Base-by-base conservation (phyloP, 805 yeast genomes). In the Monosporozyma siamensis region DNA sequence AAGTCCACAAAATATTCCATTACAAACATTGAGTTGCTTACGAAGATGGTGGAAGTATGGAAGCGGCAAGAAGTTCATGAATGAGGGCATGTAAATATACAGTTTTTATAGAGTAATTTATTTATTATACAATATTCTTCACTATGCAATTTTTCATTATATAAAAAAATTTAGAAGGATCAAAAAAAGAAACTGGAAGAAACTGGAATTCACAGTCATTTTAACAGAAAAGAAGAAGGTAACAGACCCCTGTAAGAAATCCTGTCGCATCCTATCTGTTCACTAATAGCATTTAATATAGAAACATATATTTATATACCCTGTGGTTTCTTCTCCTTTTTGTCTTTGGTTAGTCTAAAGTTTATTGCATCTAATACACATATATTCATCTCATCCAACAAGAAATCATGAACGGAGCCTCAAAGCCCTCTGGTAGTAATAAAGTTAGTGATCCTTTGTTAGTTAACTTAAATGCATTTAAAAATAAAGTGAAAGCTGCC, bases 21-120 rank as follows among this genome's bases (percentile, higher is more conserved):
- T 69, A 4, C 50, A 58, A 18, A 56, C 65, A 2, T 75, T 72
- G 48, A 81, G 89, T 52, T 83, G 94, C 61, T 58, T 83, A 37
- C 68, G 75, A 25, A 69, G 78, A 46, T 83, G 89, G 89, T 83
- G 94, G 94, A 76, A 76, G 51, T 82, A 83, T 8, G 67, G 76
- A 2, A 83, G 85, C 29, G 65, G 53, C 8, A 61, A 61, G 41
- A 48, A 38, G 14, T 61, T 61, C 41, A 39, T 59, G 44, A 56
- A 48, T 8, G 39, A 25, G 24, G 20, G 12, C 17, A 26, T 30
- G 10, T 29, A 29, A 2, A 29, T 11, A 15, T 15, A 29, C 14
- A 14, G 20, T 3, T 29, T 29, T 29, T 29, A 29, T 29, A 29
- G 32, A 29, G 5, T 15, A 10, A 9, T 9, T 25, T 25, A 6